Base-by-base conservation (phyloP, 345 rosid genomes). In the Lumnitzera racemosa region DNA sequence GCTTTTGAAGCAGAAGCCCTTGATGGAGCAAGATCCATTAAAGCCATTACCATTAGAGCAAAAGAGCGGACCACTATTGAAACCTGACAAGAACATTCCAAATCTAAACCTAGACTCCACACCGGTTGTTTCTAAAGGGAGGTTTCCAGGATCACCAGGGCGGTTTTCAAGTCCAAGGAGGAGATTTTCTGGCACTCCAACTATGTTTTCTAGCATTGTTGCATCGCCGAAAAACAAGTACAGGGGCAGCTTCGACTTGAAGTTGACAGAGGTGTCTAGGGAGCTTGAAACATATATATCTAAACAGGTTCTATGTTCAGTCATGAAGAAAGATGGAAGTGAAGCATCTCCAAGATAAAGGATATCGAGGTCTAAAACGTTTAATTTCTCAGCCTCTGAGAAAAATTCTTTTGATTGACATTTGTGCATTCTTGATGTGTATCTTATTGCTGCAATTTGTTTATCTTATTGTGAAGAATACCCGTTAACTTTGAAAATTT, bases 231-330 rank as follows among this genome's bases (percentile, higher is more conserved):
- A 81, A 76, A 80, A 80, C 5, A 92, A 88, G 54, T 86, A 94
- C 64, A 76, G 81, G 61, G 84, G 85, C 64, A 89, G 76, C 70
- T 90, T 94, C 58, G 91, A 94, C 72, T 73, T 87, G 83, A 94
- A 87, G 80, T 72, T 84, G 70, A 83, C 96, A 2, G 96, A 89
- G 72, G 94, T 89, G 51, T 92, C 98, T 13, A 82, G 67, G 69
- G 98, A 87, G 81, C 83, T 94, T 5, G 97, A 94, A 68, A 87
- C 85, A 47, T 88, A 87, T 74, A 81, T 90, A 66, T 89, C 97
- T 25, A 90, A 72, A 68, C 97, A 94, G 74, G 97, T 87, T 61
- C 67, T 90, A 57, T 83, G 87, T 76, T 83, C 97, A 62, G 88
- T 75, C 23, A 82, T 84, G 49, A 84, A 80, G 72, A 83, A 80